These are phyloP conservation scores for Pisolithus sp. DNA, from an alignment of 768 basidiomycete genomes.

Conservation along the genomic window DNA sequence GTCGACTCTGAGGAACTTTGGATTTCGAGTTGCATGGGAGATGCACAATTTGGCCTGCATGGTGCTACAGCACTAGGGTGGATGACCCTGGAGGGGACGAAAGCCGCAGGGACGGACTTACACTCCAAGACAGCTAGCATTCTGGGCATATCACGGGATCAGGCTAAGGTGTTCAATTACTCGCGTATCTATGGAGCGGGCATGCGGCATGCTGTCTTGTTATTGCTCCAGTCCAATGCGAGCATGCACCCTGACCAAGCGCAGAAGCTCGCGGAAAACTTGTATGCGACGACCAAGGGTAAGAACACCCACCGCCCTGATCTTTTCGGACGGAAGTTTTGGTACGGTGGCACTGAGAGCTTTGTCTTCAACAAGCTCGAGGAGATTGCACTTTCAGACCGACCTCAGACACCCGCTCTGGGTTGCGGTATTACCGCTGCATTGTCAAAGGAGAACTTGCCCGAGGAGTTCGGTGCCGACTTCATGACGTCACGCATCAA, in stretches of 20 bases:
- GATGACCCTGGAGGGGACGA: slow-evolving; percentile 99
- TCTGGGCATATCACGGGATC: slow-evolving; percentile 86
- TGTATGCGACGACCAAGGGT: slow-evolving; percentile 93
- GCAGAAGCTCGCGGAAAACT: slow-evolving; percentile 68
- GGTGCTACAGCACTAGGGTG: slow-evolving; percentile 96
- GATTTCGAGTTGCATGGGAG: slow-evolving; percentile 99
- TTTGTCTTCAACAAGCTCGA: slow-evolving; percentile 98
- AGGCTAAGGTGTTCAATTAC: slow-evolving; percentile 98
- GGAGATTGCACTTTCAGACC: slow-evolving; percentile 82
- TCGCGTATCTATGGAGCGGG: slow-evolving; percentile 99
- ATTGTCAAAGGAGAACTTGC: slow-evolving; percentile 84
- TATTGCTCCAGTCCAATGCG: slow-evolving; percentile 81
- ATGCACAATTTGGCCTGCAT: slow-evolving; percentile 94
- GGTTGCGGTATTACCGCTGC: slow-evolving; percentile 93
- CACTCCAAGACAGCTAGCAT: slow-evolving; percentile 96
- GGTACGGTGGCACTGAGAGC: slow-evolving; percentile 95
- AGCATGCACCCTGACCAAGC: slow-evolving; percentile 75
- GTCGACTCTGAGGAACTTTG: slow-evolving; percentile 98
- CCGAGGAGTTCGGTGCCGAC: slow-evolving; percentile 71
- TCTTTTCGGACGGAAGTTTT: slow-evolving; percentile 78
- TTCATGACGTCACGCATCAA: slow-evolving; percentile 97
- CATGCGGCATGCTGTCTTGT: slow-evolving; percentile 84
- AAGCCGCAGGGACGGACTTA: slow-evolving; percentile 88
- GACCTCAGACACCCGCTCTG: slow-evolving; percentile 86
- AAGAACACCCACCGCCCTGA: slow-evolving; percentile 73